phyloP scores from a whole-genome alignment of 2,329 filamentous ascomycete genomes.

The Apiospora phragmitis region DNA sequence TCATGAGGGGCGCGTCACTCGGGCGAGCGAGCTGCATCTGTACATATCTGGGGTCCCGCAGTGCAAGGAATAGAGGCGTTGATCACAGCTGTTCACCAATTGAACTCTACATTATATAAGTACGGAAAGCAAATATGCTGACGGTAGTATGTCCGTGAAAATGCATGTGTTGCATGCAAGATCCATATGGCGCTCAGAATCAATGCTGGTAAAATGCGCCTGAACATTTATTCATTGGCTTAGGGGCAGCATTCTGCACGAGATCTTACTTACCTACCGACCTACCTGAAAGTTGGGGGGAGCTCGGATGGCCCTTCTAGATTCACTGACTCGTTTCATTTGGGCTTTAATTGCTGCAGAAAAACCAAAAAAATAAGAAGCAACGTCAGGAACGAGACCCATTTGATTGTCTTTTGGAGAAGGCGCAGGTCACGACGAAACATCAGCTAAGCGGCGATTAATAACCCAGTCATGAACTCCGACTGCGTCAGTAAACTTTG shows the following conservation, averaged over 20 bases:
- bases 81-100: conserved; percentile 6
- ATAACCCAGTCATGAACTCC: background rate
- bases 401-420: background rate
- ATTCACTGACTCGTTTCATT: conserved; percentile 4
- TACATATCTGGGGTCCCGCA: conserved; percentile 24
- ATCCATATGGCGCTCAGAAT: background rate
- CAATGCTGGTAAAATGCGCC: background rate
- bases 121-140: background rate
- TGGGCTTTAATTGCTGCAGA: background rate
- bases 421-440: background rate
- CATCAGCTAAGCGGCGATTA: background rate
- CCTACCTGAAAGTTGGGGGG: background rate
- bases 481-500: background rate
- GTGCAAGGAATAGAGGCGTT: conserved; percentile 21
- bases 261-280: background rate
- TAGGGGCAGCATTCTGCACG: background rate
- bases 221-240: background rate
- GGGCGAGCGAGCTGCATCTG: conserved; percentile 16
- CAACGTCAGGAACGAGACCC: background rate
- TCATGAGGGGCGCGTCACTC: conserved; percentile 18
- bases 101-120: background rate
- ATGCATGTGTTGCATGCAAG: background rate
- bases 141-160: background rate
- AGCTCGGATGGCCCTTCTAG: background rate
- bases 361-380: conserved; percentile 8